phyloP scores from a whole-genome alignment of 2,329 filamentous ascomycete species.

The Phyllosticta capitalensis region DNA sequence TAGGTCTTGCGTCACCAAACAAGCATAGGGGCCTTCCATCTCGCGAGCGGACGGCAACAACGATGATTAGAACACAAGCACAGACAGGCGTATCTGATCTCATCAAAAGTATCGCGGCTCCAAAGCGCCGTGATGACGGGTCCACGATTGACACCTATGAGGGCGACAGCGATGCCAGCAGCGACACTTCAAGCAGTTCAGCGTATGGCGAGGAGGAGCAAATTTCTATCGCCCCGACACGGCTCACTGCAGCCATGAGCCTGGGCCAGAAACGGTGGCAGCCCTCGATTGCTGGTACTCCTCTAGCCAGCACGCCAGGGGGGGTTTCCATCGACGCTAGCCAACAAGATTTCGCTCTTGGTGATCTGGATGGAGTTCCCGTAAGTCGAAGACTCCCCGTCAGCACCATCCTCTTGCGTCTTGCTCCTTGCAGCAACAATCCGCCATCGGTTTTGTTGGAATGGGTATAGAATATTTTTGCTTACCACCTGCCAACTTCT shows the following conservation, averaged over 20 bases:
- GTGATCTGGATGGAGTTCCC: background rate
- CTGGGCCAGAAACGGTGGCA: background rate
- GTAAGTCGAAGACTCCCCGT: background rate
- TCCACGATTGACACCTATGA: background rate
- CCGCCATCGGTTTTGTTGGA: no score
- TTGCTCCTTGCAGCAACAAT: background rate
- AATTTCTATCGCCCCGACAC: background rate
- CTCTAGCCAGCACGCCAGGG: conserved; percentile 1
- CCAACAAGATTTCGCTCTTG: background rate
- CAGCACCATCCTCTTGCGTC: background rate
- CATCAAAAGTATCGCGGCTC: background rate
- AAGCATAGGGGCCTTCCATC: background rate
- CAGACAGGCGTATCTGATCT: background rate
- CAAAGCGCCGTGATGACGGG: background rate
- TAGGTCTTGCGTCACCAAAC: background rate
- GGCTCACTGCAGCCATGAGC: background rate
- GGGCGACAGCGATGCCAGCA: conserved; percentile 4
- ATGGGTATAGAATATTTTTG: no score
- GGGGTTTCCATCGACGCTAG: background rate
- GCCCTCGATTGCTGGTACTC: background rate
- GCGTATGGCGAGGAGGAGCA: background rate
- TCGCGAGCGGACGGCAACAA: background rate
- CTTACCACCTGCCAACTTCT: background rate
- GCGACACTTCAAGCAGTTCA: conserved; percentile 1
- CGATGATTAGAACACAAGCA: background rate